A percentile compares a stretch with the other conserved stretches of the same genome.
These are phyloP conservation scores for Psilocybe subaeruginosa DNA, from an alignment of 768 basidiomycete species.

Conservation along the genomic window DNA sequence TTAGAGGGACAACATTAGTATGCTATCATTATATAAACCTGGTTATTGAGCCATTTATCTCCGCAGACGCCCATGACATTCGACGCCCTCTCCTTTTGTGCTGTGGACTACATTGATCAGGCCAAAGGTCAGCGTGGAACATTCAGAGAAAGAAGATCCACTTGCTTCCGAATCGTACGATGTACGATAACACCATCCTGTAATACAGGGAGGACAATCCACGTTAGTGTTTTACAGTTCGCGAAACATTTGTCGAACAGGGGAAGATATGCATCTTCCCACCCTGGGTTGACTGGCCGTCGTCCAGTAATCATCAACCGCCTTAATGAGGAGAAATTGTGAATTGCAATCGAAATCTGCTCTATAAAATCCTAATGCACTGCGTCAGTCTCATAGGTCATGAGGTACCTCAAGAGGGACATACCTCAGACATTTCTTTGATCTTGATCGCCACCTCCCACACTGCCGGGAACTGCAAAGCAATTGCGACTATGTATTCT, in stretches of 20 bases:
- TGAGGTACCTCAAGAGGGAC: neutral
- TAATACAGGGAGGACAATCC: neutral
- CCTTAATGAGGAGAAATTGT: neutral
- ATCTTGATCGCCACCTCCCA: neutral
- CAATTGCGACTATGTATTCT: neutral
- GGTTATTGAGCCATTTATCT: neutral
- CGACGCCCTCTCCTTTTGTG: neutral
- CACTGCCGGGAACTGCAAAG: neutral
- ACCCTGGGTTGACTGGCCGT: neutral
- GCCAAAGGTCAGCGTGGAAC: neutral
- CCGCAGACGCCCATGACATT: neutral
- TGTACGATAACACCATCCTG: neutral
- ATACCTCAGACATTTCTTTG: neutral
- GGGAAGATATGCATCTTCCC: neutral
- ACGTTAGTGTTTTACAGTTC: neutral
- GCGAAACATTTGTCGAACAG: neutral
- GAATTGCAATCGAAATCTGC: neutral
- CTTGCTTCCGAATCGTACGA: neutral
- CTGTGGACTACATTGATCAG: neutral
- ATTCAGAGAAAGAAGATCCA: neutral
- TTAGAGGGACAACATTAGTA: no score
- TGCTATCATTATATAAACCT: no score
- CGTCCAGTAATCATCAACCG: neutral
- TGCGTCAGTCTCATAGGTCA: neutral
- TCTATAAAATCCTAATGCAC: neutral